Percentiles rank a stretch among this genome's conserved stretches.
phyloP scores from a whole-genome alignment of 495 filamentous ascomycete genomes.

The Parachaetomium inaequale region DNA sequence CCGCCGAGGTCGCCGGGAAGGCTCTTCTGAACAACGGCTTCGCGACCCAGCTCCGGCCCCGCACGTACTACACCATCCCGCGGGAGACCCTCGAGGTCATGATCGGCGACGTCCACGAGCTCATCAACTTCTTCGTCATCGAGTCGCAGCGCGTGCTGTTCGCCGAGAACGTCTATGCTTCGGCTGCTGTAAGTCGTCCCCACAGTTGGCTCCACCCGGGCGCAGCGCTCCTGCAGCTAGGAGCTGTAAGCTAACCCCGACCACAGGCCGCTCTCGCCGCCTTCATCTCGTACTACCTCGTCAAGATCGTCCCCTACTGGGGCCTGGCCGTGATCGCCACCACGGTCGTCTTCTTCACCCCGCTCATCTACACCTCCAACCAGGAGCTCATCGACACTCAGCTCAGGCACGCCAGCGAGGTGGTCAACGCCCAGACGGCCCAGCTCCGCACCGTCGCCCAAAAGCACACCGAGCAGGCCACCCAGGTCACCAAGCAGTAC shows the following conservation, averaged over 20 bases:
- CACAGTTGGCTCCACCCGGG: slow-evolving; percentile 3
- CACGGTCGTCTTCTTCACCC: slow-evolving; percentile 75
- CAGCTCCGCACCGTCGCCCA: slow-evolving; percentile 76
- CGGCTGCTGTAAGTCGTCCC: slow-evolving; percentile 64
- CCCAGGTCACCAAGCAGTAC: slow-evolving; percentile 73
- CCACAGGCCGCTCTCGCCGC: slow-evolving; percentile 49
- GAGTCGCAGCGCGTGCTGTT: slow-evolving; percentile 94
- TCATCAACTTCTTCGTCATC: slow-evolving; percentile 96
- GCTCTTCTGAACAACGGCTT: slow-evolving; percentile 71
- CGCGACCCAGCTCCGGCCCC: slow-evolving; percentile 80
- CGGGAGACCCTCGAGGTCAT: slow-evolving; percentile 75
- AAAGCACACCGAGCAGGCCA: slow-evolving; percentile 74
- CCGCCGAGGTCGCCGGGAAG: slow-evolving; percentile 73
- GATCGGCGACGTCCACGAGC: slow-evolving; percentile 81
- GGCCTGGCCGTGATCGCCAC: slow-evolving; percentile 76
- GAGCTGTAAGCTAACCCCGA: slow-evolving; percentile 20
- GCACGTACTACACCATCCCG: slow-evolving; percentile 87
- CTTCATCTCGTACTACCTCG: slow-evolving; percentile 86
- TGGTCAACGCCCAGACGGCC: slow-evolving; percentile 74
- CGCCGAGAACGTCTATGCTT: slow-evolving; percentile 84
- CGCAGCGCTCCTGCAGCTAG: slow-evolving; percentile 8
- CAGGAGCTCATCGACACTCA: slow-evolving; percentile 89
- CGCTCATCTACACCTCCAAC: slow-evolving; percentile 88
- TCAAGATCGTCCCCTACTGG: slow-evolving; percentile 93
- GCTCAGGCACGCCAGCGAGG: slow-evolving; percentile 63